Base-by-base conservation (phyloP, 352 stramenopile species). In the Globisporangium paddicum region DNA sequence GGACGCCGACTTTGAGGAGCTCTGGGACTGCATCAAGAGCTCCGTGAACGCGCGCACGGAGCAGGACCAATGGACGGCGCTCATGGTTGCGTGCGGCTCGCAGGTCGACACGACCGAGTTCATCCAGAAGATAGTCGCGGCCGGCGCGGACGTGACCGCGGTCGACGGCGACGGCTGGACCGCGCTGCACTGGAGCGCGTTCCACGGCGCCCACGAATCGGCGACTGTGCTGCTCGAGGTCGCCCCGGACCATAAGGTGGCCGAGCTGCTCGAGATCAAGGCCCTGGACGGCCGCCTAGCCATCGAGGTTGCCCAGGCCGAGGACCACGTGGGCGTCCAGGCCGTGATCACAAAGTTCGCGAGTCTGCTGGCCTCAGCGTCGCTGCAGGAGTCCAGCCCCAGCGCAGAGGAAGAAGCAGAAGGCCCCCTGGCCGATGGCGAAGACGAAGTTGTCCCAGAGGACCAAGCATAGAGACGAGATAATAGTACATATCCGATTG, bases 11-110 rank as follows among this genome's bases (percentile, higher is more conserved):
- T 93, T 91, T 62, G 78, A 89, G 38, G 69, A 67, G 26, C 70
- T 93, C 21, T 89, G 81, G 76, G 78, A 62, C 40, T 65, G 52
- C 7, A 66, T 90, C 18, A 89, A 90, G 73, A 64, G 58, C 35
- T 67, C 75, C 18, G 67, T 90, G 57, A 89, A 89, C 63, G 76
- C 78, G 42, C 82, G 79, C 62, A 93, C 84, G 49, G 73, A 71
- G 45, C 79, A 90, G 56, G 75, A 88, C 68, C 69, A 82, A 40
- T 93, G 84, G 84, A 91, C 81, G 18, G 79, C 82, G 46, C 72
- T 93, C 25, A 93, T 93, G 84, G 84, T 91, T 28, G 84, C 84
- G 1, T 93, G 84, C 50, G 82, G 84, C 56, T 91, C 81, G 23
- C 79, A 79, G 14, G 67, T 93, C 51, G 84, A 93, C 66, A 89